Evolutionary conservation across 805 yeast species (phyloP), one percentile per base, ranked within the genome.

Genomic region (Jamesozyma hellenica): DNA sequence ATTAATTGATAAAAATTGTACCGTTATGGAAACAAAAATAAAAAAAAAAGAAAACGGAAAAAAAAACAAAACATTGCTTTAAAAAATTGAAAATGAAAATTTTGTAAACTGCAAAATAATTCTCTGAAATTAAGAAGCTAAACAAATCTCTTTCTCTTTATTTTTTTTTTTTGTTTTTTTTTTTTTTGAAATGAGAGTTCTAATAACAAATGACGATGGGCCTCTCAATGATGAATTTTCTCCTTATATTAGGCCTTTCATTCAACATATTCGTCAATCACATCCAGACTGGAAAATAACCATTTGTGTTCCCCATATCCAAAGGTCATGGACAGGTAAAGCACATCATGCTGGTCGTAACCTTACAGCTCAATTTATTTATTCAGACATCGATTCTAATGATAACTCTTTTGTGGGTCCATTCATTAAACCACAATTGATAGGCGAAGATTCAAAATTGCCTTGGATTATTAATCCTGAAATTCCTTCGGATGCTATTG

Each of bases 301-400:
- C 18, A 77, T 88, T 16, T 87, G 81, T 21, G 80, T 92, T 3
- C 98, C 98, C 11, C 64, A 68, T 44, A 72, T 77, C 39, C 94
- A 85, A 50, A 65, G 92, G 50, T 88, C 96, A 12, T 92, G 98
- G 98, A 90, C 87, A 42, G 96, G 96, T 28, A 92, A 92, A 60
- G 97, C 98, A 5, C 96, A 88, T 65, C 77, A 92, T 53, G 94
- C 94, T 0, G 90, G 86, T 6, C 71, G 73, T 46, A 71, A 75
- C 21, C 65, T 82, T 31, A 63, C 74, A 2, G 74, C 82, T 1
- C 66, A 74, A 2, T 83, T 75, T 54, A 67, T 81, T n/a, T 83
- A 83, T 51, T 56, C 63, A 7, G 44, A 50, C 14, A 71, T 82
- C 15, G 68, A 74, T 1, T 58, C 67, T 13, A 55, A 61, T 15